These are phyloP conservation scores for Malus hybrid DNA, from an alignment of 331 rosid genomes.

Conservation along the genomic window DNA sequence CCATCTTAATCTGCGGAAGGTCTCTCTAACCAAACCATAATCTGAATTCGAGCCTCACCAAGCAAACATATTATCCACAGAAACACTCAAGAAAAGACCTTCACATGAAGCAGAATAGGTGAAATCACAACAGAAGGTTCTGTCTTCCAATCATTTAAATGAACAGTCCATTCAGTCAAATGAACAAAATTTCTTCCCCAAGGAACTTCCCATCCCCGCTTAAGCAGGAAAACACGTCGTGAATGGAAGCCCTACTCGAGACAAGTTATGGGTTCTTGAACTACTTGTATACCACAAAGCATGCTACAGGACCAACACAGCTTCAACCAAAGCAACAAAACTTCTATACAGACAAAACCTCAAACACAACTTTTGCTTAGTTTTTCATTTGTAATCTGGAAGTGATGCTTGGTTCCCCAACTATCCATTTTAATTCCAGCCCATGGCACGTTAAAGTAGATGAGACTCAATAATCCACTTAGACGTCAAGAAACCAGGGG, in stretches of 20 bases:
- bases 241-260: constrained; percentile 1
- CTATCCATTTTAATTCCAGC: constrained; percentile 9
- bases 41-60: background rate
- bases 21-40: constrained; percentile 9
- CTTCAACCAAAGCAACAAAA: constrained; percentile 1
- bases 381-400: background rate
- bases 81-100: background rate
- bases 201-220: constrained; percentile 14
- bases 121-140: background rate
- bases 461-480: constrained; percentile 14
- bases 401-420: background rate
- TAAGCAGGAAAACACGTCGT: background rate
- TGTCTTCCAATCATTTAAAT: constrained; percentile 10
- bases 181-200: background rate
- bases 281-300: constrained; percentile 7
- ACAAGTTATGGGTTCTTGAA: constrained; percentile 7
- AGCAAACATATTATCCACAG: background rate
- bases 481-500: constrained; percentile 20
- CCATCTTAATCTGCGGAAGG: constrained; percentile 2
- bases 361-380: background rate
- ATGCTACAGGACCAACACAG: constrained; percentile 7
- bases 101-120: constrained; percentile 4
- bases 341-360: no score
- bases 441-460: background rate
- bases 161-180: background rate